Percentiles rank a stretch among this genome's conserved stretches.
Conservation (phyloP, 148 eudicot species). For the Persicaria tinctoria region DNA sequence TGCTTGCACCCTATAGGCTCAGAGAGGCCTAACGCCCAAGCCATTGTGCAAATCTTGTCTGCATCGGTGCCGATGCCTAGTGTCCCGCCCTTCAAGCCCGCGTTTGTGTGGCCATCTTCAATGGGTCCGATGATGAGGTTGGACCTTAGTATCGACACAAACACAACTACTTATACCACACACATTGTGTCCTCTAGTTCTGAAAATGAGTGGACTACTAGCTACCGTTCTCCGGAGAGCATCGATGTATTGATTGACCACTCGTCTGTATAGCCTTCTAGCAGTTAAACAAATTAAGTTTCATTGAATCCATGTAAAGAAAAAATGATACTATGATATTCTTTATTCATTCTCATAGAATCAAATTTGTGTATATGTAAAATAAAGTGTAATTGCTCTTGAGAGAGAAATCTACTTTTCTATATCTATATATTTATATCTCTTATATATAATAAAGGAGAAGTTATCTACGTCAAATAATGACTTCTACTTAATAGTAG, state of each 20-base stretch:
- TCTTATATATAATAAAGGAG: no score
- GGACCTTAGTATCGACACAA: constrained; percentile 18
- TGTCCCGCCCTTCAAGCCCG: constrained; percentile 61
- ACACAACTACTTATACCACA: constrained; percentile 9
- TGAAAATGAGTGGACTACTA: constrained; percentile 23
- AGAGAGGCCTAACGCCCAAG: constrained; percentile 52
- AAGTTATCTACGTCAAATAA: no score
- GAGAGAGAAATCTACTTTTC: no score
- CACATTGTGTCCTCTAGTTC: neutral
- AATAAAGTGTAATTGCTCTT: no score
- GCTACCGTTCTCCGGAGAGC: constrained; percentile 9
- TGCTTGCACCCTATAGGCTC: constrained; percentile 62
- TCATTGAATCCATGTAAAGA: no score
- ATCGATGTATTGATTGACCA: neutral
- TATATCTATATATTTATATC: no score
- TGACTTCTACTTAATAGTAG: no score
- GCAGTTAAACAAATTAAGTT: no score
- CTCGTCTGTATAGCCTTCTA: neutral
- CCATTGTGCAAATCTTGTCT: constrained; percentile 44
- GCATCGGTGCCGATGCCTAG: constrained; percentile 40
- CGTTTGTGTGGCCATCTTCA: constrained; percentile 61
- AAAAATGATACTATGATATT: no score
- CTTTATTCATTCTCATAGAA: no score
- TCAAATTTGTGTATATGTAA: no score
- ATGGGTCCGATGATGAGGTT: constrained; percentile 28